phyloP scores from a whole-genome alignment of 495 filamentous ascomycete genomes.

The Lophiotrema nucula region DNA sequence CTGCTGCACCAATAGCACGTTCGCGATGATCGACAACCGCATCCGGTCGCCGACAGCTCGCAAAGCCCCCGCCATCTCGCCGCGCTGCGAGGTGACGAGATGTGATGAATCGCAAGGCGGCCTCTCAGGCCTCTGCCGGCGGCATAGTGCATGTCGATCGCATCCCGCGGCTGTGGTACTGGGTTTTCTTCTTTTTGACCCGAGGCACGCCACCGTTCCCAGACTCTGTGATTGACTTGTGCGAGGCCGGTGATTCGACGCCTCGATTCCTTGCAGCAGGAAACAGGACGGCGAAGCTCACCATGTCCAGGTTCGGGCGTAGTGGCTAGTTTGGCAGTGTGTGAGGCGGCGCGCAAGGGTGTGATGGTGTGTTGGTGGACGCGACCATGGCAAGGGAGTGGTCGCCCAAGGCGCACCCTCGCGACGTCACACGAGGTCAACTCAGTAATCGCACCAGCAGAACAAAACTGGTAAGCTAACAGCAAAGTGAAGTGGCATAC shows the following conservation, averaged over 20 bases:
- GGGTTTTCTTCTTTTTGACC: constrained; percentile 13
- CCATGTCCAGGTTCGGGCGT: neutral
- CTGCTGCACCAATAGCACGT: no score
- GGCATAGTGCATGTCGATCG: constrained; percentile 20
- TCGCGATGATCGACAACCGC: constrained; percentile 4
- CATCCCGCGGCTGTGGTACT: constrained; percentile 16
- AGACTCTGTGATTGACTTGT: constrained; percentile 1
- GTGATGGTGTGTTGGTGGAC: neutral
- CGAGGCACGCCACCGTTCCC: neutral
- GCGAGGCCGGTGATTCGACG: constrained; percentile 8
- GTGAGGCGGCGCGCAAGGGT: constrained; percentile 5
- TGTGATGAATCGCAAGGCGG: constrained; percentile 11
- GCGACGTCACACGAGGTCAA: neutral
- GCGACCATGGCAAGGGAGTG: neutral
- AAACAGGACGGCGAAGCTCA: no score
- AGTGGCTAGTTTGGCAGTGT: neutral
- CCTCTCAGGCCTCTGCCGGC: neutral
- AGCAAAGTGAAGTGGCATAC: neutral
- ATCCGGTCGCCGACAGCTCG: neutral
- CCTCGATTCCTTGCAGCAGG: neutral
- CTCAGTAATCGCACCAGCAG: neutral
- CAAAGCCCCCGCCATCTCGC: neutral
- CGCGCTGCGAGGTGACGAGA: constrained; percentile 4
- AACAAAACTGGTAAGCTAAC: neutral
- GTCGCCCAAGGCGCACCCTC: neutral